Conservation (phyloP, 768 basidiomycete genomes). For the Naematelia aurantialba region DNA sequence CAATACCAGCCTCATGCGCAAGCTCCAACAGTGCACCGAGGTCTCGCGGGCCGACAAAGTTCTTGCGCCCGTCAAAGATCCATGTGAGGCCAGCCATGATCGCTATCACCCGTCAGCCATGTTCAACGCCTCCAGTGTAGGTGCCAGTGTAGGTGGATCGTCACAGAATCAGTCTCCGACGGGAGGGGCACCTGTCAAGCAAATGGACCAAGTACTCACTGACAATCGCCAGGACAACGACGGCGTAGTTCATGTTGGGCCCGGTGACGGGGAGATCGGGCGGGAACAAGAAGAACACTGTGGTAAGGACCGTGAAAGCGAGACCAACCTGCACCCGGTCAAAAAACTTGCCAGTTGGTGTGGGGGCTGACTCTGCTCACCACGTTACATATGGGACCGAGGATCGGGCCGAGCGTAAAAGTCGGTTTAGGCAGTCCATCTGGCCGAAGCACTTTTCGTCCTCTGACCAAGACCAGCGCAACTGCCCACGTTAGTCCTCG, state of each 20-base stretch:
- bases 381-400: slow-evolving; percentile 32
- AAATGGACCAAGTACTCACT: slow-evolving; percentile 26
- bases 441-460: slow-evolving; percentile 22
- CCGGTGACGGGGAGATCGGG: slow-evolving; percentile 34
- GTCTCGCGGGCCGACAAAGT: slow-evolving; percentile 44
- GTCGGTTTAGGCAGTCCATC: slow-evolving; percentile 46
- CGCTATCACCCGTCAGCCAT: slow-evolving; percentile 11
- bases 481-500: slow-evolving; percentile 11
- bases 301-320: slow-evolving; percentile 46
- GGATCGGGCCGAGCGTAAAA: slow-evolving; percentile 45
- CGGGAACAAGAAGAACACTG: slow-evolving; percentile 48
- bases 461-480: slow-evolving; percentile 30
- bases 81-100: slow-evolving; percentile 41
- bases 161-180: too few species aligned
- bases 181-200: neutral
- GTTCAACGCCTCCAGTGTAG: too few species aligned
- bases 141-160: too few species aligned
- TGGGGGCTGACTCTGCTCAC: slow-evolving; percentile 10
- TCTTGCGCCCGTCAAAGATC: slow-evolving; percentile 41
- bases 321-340: slow-evolving; percentile 26
- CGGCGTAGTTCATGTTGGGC: slow-evolving; percentile 40
- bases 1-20: slow-evolving; percentile 11
- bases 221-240: slow-evolving; percentile 42
- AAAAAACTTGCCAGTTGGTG: neutral
- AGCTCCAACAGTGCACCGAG: slow-evolving; percentile 34